Evolutionary conservation across 192 early-diverging fungal genomes (phyloP).

Genomic region (Entophlyctis luteolus): DNA sequence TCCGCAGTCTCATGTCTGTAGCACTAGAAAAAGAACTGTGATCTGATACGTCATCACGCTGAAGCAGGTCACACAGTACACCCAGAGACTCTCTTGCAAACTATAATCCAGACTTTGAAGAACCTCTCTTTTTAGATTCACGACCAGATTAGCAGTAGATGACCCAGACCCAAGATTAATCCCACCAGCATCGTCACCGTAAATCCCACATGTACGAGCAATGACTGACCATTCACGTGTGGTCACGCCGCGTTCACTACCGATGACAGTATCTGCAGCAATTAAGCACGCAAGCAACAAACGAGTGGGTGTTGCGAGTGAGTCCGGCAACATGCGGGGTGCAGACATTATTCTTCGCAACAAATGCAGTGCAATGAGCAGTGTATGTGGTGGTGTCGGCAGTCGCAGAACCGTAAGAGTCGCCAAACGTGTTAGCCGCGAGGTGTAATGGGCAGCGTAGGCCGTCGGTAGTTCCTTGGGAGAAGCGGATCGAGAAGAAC

Average conservation of each 20-base stretch:
- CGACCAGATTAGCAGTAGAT: no score
- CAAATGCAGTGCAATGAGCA: slow-evolving; percentile 1
- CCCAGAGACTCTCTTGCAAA: no score
- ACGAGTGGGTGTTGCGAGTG: neutral
- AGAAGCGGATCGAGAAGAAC: no score
- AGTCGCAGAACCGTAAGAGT: slow-evolving; percentile 7
- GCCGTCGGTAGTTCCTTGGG: neutral
- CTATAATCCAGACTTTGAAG: no score
- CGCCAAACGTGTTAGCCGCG: neutral
- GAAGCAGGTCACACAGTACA: no score
- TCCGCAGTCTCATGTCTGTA: no score
- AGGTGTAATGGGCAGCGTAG: slow-evolving; percentile 8
- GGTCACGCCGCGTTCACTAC: neutral
- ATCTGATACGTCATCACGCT: no score
- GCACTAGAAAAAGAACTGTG: no score
- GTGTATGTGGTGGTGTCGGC: slow-evolving; percentile 2
- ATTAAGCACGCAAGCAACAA: slow-evolving; percentile 12
- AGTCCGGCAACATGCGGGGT: neutral
- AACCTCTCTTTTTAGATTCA: no score
- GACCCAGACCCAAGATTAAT: no score
- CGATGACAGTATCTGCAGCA: slow-evolving; percentile 4
- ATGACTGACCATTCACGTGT: slow-evolving; percentile 8
- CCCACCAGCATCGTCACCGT: no score
- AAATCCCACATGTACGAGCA: neutral
- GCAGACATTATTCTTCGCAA: neutral